Base-by-base conservation (phyloP, 768 basidiomycete species). In the Suillus discolor region DNA sequence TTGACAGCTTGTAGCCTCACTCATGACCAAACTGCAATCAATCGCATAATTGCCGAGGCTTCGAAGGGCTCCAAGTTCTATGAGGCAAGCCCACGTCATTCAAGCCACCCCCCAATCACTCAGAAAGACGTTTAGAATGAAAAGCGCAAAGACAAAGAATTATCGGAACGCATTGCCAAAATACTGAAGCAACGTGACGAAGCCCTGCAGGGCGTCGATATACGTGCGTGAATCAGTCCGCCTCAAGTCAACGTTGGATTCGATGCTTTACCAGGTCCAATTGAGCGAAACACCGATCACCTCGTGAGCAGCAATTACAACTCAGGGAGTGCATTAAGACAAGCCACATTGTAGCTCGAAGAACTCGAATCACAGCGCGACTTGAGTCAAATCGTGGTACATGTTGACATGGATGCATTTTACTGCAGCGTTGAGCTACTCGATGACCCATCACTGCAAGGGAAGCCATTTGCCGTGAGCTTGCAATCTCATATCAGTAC, bases 371-470 rank as follows among this genome's bases (percentile, higher is more conserved):
- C 82, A 2, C 82, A 86, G 60, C 81, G 96, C 55, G 95, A 98
- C 74, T 78, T 98, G 36, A 84, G 85, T 3, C 93, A 96, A 75
- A 84, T 79, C 23, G 93, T 99, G 66, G 92, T 98, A 6, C 96
- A 99, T 73, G 89, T 97, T 38, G 97, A 99, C 72, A 95, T 96
- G 88, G 97, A 98, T 75, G 94, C 94, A 4, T 97, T 97, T 79
- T 96, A 85, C 68, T 92, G 92, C 13, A 92, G 84, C 59, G 92
- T 94, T 1, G 93, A 95, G 73, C 77, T 90, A 1, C 82, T 91
- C 25, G 80, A 88, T 69, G 78, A 91, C 68, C 89, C 88, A 18
- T 79, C 78, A 69, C 85, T 91, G 44, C 78, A 81, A 39, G 90
- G 87, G 23, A 93, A 92, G 70, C 84, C 92, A 1, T 94, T 94